phyloP scores from a whole-genome alignment of 148 eudicot genomes.

The Cornus florida region DNA sequence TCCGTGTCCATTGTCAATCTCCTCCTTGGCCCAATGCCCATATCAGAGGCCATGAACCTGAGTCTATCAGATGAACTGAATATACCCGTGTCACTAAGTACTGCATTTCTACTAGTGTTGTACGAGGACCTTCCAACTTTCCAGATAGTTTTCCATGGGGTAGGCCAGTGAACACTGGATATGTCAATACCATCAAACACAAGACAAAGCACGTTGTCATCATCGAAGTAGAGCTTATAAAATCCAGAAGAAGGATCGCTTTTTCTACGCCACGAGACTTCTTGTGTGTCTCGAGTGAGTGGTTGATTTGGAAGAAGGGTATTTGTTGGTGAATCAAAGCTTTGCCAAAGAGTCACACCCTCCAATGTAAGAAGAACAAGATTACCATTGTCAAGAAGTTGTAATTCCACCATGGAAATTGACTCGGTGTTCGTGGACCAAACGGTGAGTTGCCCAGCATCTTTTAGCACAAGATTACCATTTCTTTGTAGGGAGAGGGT shows the following conservation, averaged over 20 bases:
- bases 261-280: slow-evolving; percentile 35
- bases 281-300: slow-evolving; percentile 18
- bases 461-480: slow-evolving; percentile 38
- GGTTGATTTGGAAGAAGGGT: slow-evolving; percentile 42
- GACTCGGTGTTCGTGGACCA: slow-evolving; percentile 30
- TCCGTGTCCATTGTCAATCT: slow-evolving; percentile 47
- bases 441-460: slow-evolving; percentile 18
- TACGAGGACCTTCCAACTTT: slow-evolving; percentile 18
- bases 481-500: slow-evolving; percentile 23
- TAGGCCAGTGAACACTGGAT: slow-evolving; percentile 44
- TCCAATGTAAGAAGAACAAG: slow-evolving; percentile 25
- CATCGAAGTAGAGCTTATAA: slow-evolving; percentile 40
- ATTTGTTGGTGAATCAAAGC: slow-evolving; percentile 50
- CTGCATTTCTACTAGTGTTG: slow-evolving; percentile 28
- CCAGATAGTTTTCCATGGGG: slow-evolving; percentile 13
- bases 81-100: slow-evolving; percentile 30
- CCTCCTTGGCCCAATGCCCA: slow-evolving; percentile 29
- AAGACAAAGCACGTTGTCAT: slow-evolving; percentile 31
- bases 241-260: slow-evolving; percentile 39
- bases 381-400: slow-evolving; percentile 33
- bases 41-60: slow-evolving; percentile 22
- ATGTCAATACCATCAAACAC: slow-evolving; percentile 27
- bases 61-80: slow-evolving; percentile 36
- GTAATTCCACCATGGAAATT: slow-evolving; percentile 6
- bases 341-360: slow-evolving; percentile 37